phyloP scores from a whole-genome alignment of 345 rosid species.

The Citrus trifoliata region DNA sequence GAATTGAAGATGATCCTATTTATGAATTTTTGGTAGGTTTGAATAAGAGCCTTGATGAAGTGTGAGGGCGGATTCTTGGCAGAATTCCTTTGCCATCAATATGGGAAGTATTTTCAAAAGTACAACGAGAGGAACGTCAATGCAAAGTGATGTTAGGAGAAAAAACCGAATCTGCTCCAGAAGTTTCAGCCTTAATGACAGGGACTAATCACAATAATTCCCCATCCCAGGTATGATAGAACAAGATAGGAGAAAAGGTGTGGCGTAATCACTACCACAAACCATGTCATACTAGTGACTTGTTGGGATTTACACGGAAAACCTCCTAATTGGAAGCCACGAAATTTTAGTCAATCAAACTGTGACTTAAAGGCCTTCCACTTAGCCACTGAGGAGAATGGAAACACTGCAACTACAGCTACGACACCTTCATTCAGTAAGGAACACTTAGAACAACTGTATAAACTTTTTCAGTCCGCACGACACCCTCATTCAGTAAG shows the following conservation, averaged over 20 bases:
- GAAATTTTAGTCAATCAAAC: too few species aligned
- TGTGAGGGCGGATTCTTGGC: background rate
- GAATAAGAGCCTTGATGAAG: background rate
- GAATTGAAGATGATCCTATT: background rate
- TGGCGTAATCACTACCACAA: background rate
- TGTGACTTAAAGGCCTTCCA: too few species aligned
- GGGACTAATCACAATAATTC: too few species aligned
- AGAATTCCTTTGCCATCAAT: background rate
- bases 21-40: background rate
- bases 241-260: background rate
- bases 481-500: background rate
- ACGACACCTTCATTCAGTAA: background rate
- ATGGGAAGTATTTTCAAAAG: background rate
- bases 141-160: too few species aligned
- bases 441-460: background rate
- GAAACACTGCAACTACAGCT: too few species aligned
- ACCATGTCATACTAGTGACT: background rate
- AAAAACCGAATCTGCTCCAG: too few species aligned
- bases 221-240: too few species aligned
- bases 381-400: too few species aligned
- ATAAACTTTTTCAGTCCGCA: background rate
- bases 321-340: background rate
- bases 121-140: background rate
- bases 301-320: background rate
- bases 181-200: too few species aligned